phyloP scores from a whole-genome alignment of 2,329 filamentous ascomycete species.

The Penicillium sp. region DNA sequence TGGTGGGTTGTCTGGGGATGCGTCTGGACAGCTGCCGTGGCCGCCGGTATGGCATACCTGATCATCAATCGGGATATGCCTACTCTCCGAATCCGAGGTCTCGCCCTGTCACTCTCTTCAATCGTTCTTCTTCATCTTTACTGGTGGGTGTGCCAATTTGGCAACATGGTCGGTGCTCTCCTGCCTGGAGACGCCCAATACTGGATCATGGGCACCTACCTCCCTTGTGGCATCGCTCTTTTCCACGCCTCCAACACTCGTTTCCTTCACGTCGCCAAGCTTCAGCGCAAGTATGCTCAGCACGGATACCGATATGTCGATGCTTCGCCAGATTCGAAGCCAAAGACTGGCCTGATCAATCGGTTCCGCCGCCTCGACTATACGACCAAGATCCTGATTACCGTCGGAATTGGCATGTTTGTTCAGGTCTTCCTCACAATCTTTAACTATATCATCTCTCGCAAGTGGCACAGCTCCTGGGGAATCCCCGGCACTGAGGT shows the following conservation, averaged over 20 bases:
- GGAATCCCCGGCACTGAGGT: slow-evolving; percentile 56
- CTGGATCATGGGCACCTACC: slow-evolving; percentile 67
- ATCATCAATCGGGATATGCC: slow-evolving; percentile 36
- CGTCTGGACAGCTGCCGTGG: slow-evolving; percentile 37
- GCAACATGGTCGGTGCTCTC: slow-evolving; percentile 36
- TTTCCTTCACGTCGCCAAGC: slow-evolving; percentile 60
- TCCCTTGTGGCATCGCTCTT: slow-evolving; percentile 65
- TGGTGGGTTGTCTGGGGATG: slow-evolving; percentile 32
- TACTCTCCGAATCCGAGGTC: slow-evolving; percentile 41
- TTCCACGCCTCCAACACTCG: slow-evolving; percentile 66
- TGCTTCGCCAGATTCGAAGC: slow-evolving; percentile 3
- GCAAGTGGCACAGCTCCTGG: slow-evolving; percentile 12
- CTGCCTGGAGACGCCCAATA: slow-evolving; percentile 59
- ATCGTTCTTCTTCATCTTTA: slow-evolving; percentile 44
- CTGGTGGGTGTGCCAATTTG: slow-evolving; percentile 37
- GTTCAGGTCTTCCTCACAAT: slow-evolving; percentile 35
- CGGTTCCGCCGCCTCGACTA: slow-evolving; percentile 31
- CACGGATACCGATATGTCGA: slow-evolving; percentile 10
- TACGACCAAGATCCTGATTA: slow-evolving; percentile 25
- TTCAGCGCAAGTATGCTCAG: slow-evolving; percentile 52
- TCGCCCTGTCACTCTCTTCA: slow-evolving; percentile 39
- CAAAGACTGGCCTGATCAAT: slow-evolving; percentile 19
- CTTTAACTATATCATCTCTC: slow-evolving; percentile 58
- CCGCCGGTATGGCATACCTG: slow-evolving; percentile 35
- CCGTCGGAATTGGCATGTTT: slow-evolving; percentile 57